Base-by-base conservation (phyloP, 805 yeast genomes). In the Wickerhamiella vanderwaltii region DNA sequence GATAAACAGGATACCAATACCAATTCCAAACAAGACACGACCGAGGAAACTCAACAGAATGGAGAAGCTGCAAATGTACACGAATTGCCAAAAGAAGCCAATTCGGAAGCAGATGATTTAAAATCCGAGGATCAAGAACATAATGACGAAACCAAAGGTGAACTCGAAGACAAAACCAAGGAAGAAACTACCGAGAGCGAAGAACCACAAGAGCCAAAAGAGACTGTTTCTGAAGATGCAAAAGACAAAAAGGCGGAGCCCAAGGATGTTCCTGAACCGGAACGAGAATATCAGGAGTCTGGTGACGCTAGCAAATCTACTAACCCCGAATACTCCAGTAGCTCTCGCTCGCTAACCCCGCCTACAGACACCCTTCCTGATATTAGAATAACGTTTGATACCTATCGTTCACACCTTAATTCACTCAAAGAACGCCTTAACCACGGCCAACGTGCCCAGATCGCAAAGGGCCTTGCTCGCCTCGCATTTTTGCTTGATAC, bases 361-460 rank as follows among this genome's bases (percentile, higher is more conserved):
- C 11, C 15, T 17, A 5, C 13, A 9, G 16, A n/a, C n/a, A 18
- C 4, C 12, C 16, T 33, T n/a, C 29, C 11, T 7, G 11, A 7
- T 23, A n/a, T 30, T 13, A 23, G 11, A 23, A 20, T 28, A 35
- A 39, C 33, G 4, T 40, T 24, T 38, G 28, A 29, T 17, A 44
- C 13, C 19, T 50, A 24, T 39, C 31, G 35, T 42, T 13, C 23
- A 28, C 37, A 31, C 28, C 34, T 45, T 45, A 9, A 51, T 46
- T n/a, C 42, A 44, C 34, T 52, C 50, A 13, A 48, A 45, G 3
- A 52, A 49, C 37, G 47, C 55, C 40, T 46, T 22, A 23, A 29
- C 12, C 26, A 23, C 16, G 24, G 34, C 11, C 46, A 43, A 6
- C 22, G 44, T 29, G 48, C 48, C 9, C 32, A 24, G 20, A 43